Percentiles rank a stretch among this genome's conserved stretches.
Conservation (phyloP, 495 filamentous ascomycete species). For the Podospora conica region DNA sequence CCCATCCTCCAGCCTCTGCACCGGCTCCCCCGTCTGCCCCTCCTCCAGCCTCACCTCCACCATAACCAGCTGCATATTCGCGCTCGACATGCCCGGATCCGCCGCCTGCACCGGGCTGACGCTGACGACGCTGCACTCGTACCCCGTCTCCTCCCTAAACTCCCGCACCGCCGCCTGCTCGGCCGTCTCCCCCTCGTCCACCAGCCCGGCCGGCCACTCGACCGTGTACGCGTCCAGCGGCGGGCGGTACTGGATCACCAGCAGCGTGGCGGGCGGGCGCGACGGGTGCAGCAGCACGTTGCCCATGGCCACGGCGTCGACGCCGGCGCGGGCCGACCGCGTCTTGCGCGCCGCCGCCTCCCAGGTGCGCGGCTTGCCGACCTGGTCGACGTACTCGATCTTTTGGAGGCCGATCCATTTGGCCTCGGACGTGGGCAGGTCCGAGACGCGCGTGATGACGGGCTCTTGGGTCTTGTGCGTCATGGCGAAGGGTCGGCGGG, state of each 20-base stretch:
- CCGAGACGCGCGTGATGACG: slow-evolving; percentile 38
- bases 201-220: slow-evolving; percentile 77
- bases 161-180: slow-evolving; percentile 77
- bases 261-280: slow-evolving; percentile 41
- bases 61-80: slow-evolving; percentile 75
- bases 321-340: slow-evolving; percentile 35
- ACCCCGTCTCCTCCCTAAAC: slow-evolving; percentile 87
- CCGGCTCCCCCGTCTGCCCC: slow-evolving; percentile 39
- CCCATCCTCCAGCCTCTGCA: slow-evolving; percentile 70
- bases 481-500: slow-evolving; percentile 11
- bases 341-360: slow-evolving; percentile 51
- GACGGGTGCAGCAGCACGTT: slow-evolving; percentile 47
- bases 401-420: slow-evolving; percentile 49
- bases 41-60: slow-evolving; percentile 66
- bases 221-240: slow-evolving; percentile 70
- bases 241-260: slow-evolving; percentile 63
- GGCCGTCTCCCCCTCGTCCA: slow-evolving; percentile 71
- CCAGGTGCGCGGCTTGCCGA: slow-evolving; percentile 46
- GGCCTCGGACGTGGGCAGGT: slow-evolving; percentile 39
- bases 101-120: slow-evolving; percentile 34
- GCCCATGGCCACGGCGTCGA: slow-evolving; percentile 53
- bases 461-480: slow-evolving; percentile 38
- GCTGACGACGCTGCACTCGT: slow-evolving; percentile 37
- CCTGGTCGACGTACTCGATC: slow-evolving; percentile 47
- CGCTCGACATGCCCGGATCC: slow-evolving; percentile 69